Base-by-base conservation (phyloP, 2,329 filamentous ascomycete species). In the Colletotrichum salicis region DNA sequence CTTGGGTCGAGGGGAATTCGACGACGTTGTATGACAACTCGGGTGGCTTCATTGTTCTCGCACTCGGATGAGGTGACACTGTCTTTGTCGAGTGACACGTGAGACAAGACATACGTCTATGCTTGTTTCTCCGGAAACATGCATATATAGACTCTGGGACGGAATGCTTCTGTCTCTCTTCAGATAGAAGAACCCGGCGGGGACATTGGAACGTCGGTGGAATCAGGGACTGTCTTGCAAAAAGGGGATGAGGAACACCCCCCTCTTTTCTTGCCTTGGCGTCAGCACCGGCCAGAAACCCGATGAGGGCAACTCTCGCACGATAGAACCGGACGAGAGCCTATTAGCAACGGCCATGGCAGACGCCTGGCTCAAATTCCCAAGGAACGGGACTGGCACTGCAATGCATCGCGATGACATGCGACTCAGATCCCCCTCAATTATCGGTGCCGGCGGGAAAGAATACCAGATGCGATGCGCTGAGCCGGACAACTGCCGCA, bases 401-500 rank as follows among this genome's bases (percentile, higher is more conserved):
- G 51, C 51, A 22, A 56, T 61, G 58, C 57, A 69, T 56, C 67
- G 48, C 65, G 51, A 55, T 56, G 41, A 69, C 56, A 64, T 55
- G 60, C 69, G 45, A 71, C 24, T 51, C 58, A 48, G 48, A 31
- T 41, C 58, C 54, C 33, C 41, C 22, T 59, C 61, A 22, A 29
- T 51, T 52, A 24, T 71, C 27, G 57, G 24, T 51, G 64, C 58
- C 22, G 37, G 37, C 57, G 54, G 35, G 13, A 57, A 67, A 48
- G 35, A 27, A 51, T 11, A 67, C n/a, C 48, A 52, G 54, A 45
- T 57, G 62, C 27, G 10, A 60, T 33, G 56, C 64, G 24, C 62
- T 56, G 67, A 56, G 59, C 52, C 65, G 69, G 69, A 59, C 59
- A 68, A 71, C 64, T 71, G 64, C 69, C 69, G 69, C 59, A 60